Base-by-base conservation (phyloP, 495 filamentous ascomycete species). In the Sabuloglossum arenarium region DNA sequence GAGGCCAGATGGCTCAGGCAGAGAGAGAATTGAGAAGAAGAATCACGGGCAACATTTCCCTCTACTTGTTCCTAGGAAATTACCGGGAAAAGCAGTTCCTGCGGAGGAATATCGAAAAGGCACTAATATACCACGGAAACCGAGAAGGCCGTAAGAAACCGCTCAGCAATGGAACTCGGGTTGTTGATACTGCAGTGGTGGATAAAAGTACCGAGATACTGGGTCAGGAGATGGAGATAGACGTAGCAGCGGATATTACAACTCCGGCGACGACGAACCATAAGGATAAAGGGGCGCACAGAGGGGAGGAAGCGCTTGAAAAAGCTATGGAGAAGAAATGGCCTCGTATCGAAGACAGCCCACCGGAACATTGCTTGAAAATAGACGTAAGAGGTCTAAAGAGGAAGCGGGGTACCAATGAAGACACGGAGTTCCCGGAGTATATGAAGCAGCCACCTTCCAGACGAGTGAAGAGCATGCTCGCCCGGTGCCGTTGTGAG, bases 1-100 rank as follows among this genome's bases (percentile, higher is more conserved):
- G 28, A 27, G 47, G 1, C 24, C 23, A 8, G 24, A 51, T 51
- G 47, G 47, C 47, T 11, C 54, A 56, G 23, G 34, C 32, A 1
- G 54, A 56, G 37, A 31, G 37, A 27, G 54, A 56, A 6, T n/a
- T 56, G 6, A 34, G 54, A 16, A 56, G 54, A 32, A 43, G 16
- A 27, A 47, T 56, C 42, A 47, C 54, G 3, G 54, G 54, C 42
- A 56, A 56, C 53, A 37, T 23, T 12, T 6, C 37, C 11, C 42
- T 56, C 42, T 56, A 56, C 42, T 2, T 31, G 54, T 34, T 39
- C 25, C 37, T 56, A n/a, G 4, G 53, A 39, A 31, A 23, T 10
- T 24, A 56, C 39, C 37, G 54, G 19, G 2, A 56, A 43, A 34
- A 24, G 11, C 3, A 16, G 9, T 43, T 56, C 24, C 23, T 56